A percentile compares a stretch with the other conserved stretches of the same genome.
These are phyloP conservation scores for Malassezia caprae DNA, from an alignment of 1,284 basidiomycete genomes.

Conservation along the genomic window DNA sequence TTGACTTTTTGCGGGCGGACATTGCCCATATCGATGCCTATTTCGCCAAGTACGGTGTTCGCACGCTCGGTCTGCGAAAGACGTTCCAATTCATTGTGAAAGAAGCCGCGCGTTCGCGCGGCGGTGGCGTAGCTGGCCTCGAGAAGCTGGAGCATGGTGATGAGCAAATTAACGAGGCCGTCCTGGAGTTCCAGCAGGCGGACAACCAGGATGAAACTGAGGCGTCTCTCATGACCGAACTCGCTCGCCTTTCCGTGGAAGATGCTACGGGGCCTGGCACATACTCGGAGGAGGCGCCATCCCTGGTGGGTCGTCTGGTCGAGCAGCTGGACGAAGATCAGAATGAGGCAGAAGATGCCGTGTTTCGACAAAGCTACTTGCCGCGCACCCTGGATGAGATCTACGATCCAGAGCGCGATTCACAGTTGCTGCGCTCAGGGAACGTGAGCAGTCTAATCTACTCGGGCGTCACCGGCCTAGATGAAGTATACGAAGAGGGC, in stretches of 20 bases:
- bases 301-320: not conserved
- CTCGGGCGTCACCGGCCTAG: conserved; percentile 22
- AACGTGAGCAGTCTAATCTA: conserved; percentile 22
- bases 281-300: not conserved
- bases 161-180: conserved; percentile 18
- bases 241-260: conserved; percentile 23
- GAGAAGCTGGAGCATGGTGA: conserved; percentile 22
- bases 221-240: conserved; percentile 22
- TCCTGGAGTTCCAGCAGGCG: not conserved
- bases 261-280: not conserved
- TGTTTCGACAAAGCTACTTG: conserved; percentile 40
- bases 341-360: conserved; percentile 29
- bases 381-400: conserved; percentile 44
- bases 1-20: conserved; percentile 84
- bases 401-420: conserved; percentile 41
- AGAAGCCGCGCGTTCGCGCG: conserved; percentile 12
- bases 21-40: conserved; percentile 87
- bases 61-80: conserved; percentile 66
- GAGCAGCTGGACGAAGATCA: not conserved
- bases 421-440: conserved; percentile 20
- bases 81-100: conserved; percentile 60
- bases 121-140: conserved; percentile 29
- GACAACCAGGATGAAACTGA: conserved; percentile 26
- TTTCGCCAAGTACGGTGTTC: conserved; percentile 63
- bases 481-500: not conserved